A percentile compares a stretch with the other conserved stretches of the same genome.
These are phyloP conservation scores for Pythium phragmiticola DNA, from an alignment of 352 stramenopile species.

Conservation along the genomic window DNA sequence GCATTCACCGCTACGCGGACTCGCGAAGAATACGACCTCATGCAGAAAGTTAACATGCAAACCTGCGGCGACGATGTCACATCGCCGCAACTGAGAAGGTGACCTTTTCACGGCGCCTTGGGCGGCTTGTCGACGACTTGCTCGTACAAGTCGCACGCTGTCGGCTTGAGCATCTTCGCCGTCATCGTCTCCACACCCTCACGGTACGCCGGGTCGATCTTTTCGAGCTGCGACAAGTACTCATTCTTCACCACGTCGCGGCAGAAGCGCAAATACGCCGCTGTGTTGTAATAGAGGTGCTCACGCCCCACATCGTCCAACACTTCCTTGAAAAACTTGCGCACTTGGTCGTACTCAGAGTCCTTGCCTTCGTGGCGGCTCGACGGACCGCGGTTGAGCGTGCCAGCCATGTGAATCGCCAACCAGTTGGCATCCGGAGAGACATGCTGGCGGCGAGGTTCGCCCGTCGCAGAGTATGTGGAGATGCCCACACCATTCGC, in stretches of 20 bases:
- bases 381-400: slow-evolving; percentile 26
- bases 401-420: slow-evolving; percentile 21
- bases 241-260: slow-evolving; percentile 13
- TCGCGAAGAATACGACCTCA: too few species aligned
- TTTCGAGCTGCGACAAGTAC: slow-evolving; percentile 31
- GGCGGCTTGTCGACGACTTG: slow-evolving; percentile 22
- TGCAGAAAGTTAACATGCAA: slow-evolving; percentile 1
- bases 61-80: neutral
- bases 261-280: slow-evolving; percentile 31
- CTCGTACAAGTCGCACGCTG: slow-evolving; percentile 25
- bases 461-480: slow-evolving; percentile 8
- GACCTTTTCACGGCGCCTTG: slow-evolving; percentile 13
- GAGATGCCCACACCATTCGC: slow-evolving; percentile 29
- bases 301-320: slow-evolving; percentile 21
- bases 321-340: slow-evolving; percentile 25
- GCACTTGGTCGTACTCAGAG: slow-evolving; percentile 31
- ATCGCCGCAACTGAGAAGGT: neutral
- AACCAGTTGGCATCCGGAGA: slow-evolving; percentile 24
- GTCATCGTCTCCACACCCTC: slow-evolving; percentile 22
- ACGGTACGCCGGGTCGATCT: slow-evolving; percentile 29
- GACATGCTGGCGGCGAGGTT: slow-evolving; percentile 18
- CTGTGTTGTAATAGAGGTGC: slow-evolving; percentile 32
- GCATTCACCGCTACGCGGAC: too few species aligned
- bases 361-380: slow-evolving; percentile 30
- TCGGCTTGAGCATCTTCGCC: slow-evolving; percentile 15